Base-by-base conservation (phyloP, 441 rosid species). In the Populus hybrid region DNA sequence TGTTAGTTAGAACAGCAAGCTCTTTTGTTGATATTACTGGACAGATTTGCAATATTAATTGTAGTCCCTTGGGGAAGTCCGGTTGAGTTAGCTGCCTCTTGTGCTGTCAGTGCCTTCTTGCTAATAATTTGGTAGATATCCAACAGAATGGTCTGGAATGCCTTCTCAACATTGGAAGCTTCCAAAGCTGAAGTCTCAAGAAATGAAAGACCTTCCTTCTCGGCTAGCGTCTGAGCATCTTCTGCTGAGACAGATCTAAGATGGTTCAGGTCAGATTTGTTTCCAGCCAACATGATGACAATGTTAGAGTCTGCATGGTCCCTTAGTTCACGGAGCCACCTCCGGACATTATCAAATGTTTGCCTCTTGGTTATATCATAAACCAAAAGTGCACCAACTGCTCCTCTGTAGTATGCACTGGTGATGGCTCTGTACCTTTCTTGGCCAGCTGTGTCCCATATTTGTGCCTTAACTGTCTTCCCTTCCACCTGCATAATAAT, bases 401-500 rank as follows among this genome's bases (percentile, higher is more conserved):
- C 95, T 29, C 98, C 98, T 88, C 98, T 86, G 84, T 94, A 94
- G 83, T 94, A 94, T 38, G 98, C 98, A 64, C 95, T 93, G n/a
- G 98, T 94, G 74, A 94, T 94, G 0, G 98, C 98, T 69, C 97
- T 84, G 82, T 94, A 94, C 81, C 97, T 84, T 84, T 94, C 98
- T 76, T 94, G 97, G 40, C 98, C 98, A 28, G 97, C 98, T 6
- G 97, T 94, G 73, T 94, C 98, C 98, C 97, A 94, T 73, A 94
- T 94, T 85, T 94, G 98, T 50, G 98, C 98, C 90, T 94, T 94
- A 10, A 93, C 90, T 2, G 93, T 92, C 81, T 94, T 94, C 79
- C 97, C 97, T 84, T 93, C 95, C 14, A 94, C 97, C 98, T 94
- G 79, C 35, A 36, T 31, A 23, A 42, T 31, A 3, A 61, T 10